Conservation (phyloP, 192 early-diverging fungal species). For the Gorgonomyces haynaldii region DNA sequence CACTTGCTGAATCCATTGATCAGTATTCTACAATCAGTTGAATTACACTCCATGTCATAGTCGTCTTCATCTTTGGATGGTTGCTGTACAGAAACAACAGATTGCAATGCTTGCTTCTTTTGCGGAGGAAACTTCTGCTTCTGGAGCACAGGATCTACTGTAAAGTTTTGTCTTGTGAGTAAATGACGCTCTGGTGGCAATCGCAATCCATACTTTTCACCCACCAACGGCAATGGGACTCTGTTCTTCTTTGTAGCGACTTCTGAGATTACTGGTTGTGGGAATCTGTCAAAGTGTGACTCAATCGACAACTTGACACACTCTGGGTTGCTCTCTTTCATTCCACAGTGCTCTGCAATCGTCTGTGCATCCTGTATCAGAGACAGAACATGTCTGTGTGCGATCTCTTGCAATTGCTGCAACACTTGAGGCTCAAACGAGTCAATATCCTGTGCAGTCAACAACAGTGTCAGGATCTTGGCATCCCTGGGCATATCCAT, state of each 20-base stretch:
- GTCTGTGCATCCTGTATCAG: constrained; percentile 72
- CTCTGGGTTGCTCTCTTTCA: constrained; percentile 61
- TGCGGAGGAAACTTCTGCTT: background rate
- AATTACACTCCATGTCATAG: constrained; percentile 8
- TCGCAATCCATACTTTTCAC: constrained; percentile 40
- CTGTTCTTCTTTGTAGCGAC: constrained; percentile 37
- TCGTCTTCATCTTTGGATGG: constrained; percentile 8
- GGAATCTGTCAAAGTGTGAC: constrained; percentile 58
- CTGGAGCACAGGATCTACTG: constrained; percentile 24
- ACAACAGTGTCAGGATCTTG: constrained; percentile 56
- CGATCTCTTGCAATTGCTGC: constrained; percentile 85
- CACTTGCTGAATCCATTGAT: background rate
- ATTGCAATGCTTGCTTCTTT: constrained; percentile 2
- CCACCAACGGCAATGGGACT: constrained; percentile 33
- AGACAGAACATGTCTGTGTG: constrained; percentile 82
- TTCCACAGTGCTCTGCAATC: constrained; percentile 85
- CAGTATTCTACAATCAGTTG: constrained; percentile 8
- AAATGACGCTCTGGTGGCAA: constrained; percentile 44
- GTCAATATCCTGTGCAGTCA: constrained; percentile 71
- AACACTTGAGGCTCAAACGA: constrained; percentile 88
- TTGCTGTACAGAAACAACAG: background rate
- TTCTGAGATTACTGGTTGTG: constrained; percentile 20
- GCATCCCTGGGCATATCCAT: constrained; percentile 38
- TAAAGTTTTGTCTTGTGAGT: constrained; percentile 35
- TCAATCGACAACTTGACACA: constrained; percentile 90